phyloP scores from a whole-genome alignment of 495 filamentous ascomycete species.

The Oidiodendron maius region DNA sequence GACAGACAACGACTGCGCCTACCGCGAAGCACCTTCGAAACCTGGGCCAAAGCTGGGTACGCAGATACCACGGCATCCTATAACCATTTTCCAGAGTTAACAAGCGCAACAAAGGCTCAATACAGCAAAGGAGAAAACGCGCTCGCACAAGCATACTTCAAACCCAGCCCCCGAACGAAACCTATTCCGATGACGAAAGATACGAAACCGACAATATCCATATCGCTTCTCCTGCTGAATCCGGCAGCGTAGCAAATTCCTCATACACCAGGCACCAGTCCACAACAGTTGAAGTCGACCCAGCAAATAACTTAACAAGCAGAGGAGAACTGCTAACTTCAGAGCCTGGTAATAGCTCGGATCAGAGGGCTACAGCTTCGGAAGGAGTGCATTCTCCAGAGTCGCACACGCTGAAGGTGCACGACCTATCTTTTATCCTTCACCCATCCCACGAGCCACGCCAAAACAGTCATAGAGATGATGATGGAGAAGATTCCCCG shows the following conservation, averaged over 20 bases:
- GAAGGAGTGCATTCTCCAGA: too few species aligned
- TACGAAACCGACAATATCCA: not conserved
- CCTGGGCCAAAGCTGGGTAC: conserved; percentile 25
- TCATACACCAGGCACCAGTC: not conserved
- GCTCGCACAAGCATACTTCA: not conserved
- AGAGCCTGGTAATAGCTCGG: too few species aligned
- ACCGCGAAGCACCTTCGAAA: conserved; percentile 11
- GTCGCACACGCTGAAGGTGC: too few species aligned
- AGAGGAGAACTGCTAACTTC: too few species aligned
- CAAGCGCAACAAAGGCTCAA: not conserved
- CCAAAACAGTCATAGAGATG: too few species aligned
- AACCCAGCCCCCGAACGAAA: not conserved
- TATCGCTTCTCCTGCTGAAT: not conserved
- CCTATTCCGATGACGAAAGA: not conserved
- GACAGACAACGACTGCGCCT: not conserved
- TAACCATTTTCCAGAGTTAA: conserved; percentile 23
- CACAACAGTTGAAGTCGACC: not conserved
- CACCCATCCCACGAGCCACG: too few species aligned
- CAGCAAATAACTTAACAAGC: too few species aligned
- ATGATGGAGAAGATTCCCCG: too few species aligned
- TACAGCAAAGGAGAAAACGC: not conserved
- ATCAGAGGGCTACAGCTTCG: too few species aligned
- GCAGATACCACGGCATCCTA: conserved; percentile 14
- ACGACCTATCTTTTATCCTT: too few species aligned
- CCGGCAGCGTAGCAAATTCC: not conserved